Base-by-base conservation (phyloP, 768 basidiomycete species). In the Tulasnella sp. region DNA sequence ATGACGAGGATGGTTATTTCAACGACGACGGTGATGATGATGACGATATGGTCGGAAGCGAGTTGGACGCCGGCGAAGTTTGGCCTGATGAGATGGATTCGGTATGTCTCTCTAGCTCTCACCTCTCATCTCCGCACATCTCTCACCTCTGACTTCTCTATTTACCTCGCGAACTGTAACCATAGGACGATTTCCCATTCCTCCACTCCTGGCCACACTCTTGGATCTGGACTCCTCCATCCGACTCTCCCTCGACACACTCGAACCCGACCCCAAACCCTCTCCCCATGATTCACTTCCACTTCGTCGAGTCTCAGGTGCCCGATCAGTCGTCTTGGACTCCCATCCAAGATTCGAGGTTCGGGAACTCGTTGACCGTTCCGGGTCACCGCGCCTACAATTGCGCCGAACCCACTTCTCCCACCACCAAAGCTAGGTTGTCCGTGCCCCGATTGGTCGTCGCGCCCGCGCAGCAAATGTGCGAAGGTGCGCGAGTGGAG, bases 41-140 rank as follows among this genome's bases (percentile, higher is more conserved):
- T 27, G 76, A 56, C 42, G 40, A 56, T 77, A 39, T 39, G 44
- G 31, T 38, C 19, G 39, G 40, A 75, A 75, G 39, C 38, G 40
- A 72, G 34, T 36, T 36, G 34, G 71, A 42, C 38, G 52, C 44
- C 8, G 31, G 40, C 34, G 76, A 77, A 40, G 76, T 46, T 34
- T 77, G 76, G 76, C 76, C 76, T 8, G 76, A 77, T 77, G 76
- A 77, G 46, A 77, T 77, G 76, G 76, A 77, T 52, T 77, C 76
- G 76, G 76, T 77, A 77, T 31, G 76, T 74, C 21, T 52, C 52
- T 52, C 52, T 52, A 9, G 21, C 52, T 52, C 21, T 52, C 21
- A 34, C 9, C 14, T n/a, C 71, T 14, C 40, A 42, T 72, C 34
- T 42, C 36, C 71, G 36, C 71, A 38, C 36, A 2, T 72, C 36